Evolutionary conservation across 306 rosid genomes (phyloP), one percentile per base, ranked within the genome.

Genomic region (Nissolia schottii): DNA sequence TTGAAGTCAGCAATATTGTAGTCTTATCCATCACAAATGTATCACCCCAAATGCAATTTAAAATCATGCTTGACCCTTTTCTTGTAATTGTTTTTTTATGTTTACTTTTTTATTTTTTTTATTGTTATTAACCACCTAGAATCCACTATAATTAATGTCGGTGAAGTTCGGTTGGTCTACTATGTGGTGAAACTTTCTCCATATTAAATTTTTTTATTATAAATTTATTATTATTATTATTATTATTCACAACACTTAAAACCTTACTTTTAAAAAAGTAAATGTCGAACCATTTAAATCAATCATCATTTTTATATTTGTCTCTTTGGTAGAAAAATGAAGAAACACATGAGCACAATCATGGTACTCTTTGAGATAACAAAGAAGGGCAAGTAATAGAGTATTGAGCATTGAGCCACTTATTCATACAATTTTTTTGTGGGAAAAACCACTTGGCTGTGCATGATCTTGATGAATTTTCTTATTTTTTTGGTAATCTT

Each of bases 351-450:
- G 22, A 34, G 45, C 67, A 74, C 55, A 61, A 69, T 3, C 51
- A 49, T 16, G 51, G 43, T 45, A 45, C 65, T 40, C 2, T 29
- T 56, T 49, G 7, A 49, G 29, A 63, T 18, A 73, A 49, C 31
- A 32, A 51, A 50, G 15, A 65, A 65, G 61, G 28, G 45, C 67
- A 77, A 61, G 46, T 54, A 8, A 73, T 43, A 41, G 59, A 62
- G 58, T 54, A 27, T 34, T 46, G 19, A 29, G 38, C 41, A 63
- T 22, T n/a, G n/a, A n/a, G n/a, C n/a, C n/a, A n/a, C n/a, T n/a
- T n/a, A n/a, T n/a, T n/a, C n/a, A n/a, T n/a, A n/a, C n/a, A n/a
- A n/a, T n/a, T n/a, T 34, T 34, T 34, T 4, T 34, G 9, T 34
- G 5, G 7, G 13, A 8, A 37, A 43, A 43, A n/a, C 73, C 61